A percentile compares a stretch with the other conserved stretches of the same genome.
These are phyloP conservation scores for Fusarium sp. DNA, from an alignment of 2,329 filamentous ascomycete species.

Conservation along the genomic window DNA sequence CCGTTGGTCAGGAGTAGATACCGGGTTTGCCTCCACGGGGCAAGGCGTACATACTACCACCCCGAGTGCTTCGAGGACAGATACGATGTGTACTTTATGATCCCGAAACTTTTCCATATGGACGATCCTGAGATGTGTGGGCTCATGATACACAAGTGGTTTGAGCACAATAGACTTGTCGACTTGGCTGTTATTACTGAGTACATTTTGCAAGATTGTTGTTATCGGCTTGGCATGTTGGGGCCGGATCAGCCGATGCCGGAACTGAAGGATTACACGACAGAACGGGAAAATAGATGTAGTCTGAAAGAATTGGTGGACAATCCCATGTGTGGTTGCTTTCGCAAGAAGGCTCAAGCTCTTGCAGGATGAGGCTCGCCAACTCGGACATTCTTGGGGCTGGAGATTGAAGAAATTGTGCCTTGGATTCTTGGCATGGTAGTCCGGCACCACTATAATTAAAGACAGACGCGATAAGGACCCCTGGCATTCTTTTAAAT, in stretches of 20 bases:
- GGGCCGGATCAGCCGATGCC: neutral
- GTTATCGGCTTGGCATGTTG: neutral
- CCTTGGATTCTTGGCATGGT: neutral
- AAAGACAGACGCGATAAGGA: neutral
- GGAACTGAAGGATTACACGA: neutral
- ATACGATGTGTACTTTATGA: neutral
- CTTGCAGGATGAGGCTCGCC: neutral
- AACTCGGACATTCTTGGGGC: neutral
- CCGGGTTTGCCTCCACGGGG: neutral
- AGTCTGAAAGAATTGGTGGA: neutral
- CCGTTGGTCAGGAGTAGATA: neutral
- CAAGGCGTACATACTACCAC: neutral
- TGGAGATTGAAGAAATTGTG: neutral
- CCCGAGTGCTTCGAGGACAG: neutral
- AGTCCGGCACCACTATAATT: neutral
- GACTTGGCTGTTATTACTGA: neutral
- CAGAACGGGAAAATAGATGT: neutral
- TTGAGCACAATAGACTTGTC: neutral
- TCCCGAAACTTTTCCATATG: neutral
- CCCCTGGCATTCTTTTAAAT: neutral
- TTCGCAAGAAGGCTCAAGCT: neutral
- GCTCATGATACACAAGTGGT: neutral
- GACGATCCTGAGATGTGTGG: neutral
- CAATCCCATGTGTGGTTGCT: neutral
- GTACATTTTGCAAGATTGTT: neutral